Evolutionary conservation across 1,284 basidiomycete genomes (phyloP).

Genomic region (Marasmius tenuissimus): DNA sequence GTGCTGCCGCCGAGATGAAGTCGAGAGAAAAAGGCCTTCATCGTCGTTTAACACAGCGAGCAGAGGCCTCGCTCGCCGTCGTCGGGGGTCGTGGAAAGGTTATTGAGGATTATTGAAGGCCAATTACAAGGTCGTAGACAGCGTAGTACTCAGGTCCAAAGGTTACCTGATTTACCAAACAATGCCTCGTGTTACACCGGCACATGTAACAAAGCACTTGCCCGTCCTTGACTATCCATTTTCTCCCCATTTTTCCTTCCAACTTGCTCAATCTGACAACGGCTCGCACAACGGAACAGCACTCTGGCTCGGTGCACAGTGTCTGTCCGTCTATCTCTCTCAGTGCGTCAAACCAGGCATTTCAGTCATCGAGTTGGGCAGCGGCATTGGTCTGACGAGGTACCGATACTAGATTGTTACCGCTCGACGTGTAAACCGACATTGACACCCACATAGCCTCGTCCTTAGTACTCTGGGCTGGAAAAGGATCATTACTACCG

Average conservation of each 20-base stretch:
- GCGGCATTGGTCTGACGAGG: conserved; percentile 81
- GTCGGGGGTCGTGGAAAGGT: neutral
- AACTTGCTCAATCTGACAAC: conserved; percentile 56
- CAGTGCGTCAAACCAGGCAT: conserved; percentile 30
- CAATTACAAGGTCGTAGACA: neutral
- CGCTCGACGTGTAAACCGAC: conserved; percentile 13
- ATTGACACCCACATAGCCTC: conserved; percentile 45
- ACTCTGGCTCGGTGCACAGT: conserved; percentile 84
- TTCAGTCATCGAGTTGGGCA: conserved; percentile 76
- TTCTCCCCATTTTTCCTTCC: conserved; percentile 35
- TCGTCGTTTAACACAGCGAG: conserved; percentile 32
- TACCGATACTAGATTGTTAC: conserved; percentile 36
- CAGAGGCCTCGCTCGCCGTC: neutral
- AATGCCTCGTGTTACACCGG: conserved; percentile 10
- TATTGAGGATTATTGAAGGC: neutral
- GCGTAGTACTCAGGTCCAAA: neutral
- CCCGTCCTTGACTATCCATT: conserved; percentile 38
- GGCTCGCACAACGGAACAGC: conserved; percentile 79
- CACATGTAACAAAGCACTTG: conserved; percentile 9
- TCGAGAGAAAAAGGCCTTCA: conserved; percentile 80
- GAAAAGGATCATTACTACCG: conserved; percentile 73
- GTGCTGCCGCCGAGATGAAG: conserved; percentile 63
- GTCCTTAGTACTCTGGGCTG: conserved; percentile 71
- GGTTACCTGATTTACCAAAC: conserved; percentile 16
- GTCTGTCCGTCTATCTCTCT: conserved; percentile 66